Evolutionary conservation across 108 stramenopile species (phyloP), one percentile per base, ranked within the genome.

Genomic region (Stephanodiscus minutulus): DNA sequence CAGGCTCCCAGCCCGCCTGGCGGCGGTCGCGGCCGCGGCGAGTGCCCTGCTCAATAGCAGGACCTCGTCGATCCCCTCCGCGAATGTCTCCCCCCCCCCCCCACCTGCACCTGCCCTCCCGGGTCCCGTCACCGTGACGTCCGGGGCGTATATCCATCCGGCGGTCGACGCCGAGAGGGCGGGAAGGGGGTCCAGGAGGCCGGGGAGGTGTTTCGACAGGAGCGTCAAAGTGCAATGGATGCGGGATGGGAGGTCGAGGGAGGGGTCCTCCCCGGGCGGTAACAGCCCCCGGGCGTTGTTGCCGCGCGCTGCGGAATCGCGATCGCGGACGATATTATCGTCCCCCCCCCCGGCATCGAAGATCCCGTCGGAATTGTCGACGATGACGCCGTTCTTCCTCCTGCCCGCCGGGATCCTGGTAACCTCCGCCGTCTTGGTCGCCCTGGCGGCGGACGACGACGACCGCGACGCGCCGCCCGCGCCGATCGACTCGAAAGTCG

Each of bases 11-110:
- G 77, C 77, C 47, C 60, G 64, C 35, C 70, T 64, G 9, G 77
- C 70, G 9, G 77, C 70, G 50, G 50, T 61, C 3, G 77, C 33
- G 15, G 63, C 70, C 24, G 70, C 28, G 11, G 69, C 70, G 43
- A 78, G 59, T 10, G 77, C 77, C 66, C 70, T 71, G 7, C 25
- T 72, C 5, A 78, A 39, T n/a, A 59, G 59, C 28, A 78, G 41
- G 7, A 78, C 70, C 70, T 78, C 77, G 37, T 78, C 77, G 10
- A 78, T 54, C 22, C 77, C 77, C 25, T 59, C 70, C 44, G 77
- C 77, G 49, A 78, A 55, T 46, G 25, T 41, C 22, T 78, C 77
- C 18, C 46, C 68, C 0, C 72, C 77, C 8, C 68, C 76, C 6
- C n/a, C n/a, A n/a, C n/a, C n/a, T n/a, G n/a, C n/a, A n/a, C n/a